Base-by-base conservation (phyloP, 257 asterid species). In the Petunia axillaris region DNA sequence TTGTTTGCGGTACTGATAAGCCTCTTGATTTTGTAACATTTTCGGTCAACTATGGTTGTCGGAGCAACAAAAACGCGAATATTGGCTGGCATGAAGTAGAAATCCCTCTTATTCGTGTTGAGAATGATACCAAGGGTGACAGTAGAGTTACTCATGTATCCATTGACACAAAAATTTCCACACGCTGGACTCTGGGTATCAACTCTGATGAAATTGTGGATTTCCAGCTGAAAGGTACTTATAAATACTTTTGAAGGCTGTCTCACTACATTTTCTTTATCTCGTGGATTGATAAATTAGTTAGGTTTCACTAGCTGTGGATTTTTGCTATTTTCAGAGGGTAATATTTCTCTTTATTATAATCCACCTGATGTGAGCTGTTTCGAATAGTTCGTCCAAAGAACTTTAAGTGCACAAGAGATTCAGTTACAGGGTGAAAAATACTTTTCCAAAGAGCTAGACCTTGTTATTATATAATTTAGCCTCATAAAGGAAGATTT, bases 101-200 rank as follows among this genome's bases (percentile, higher is more conserved):
- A 70, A 79, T 95, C 70, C 99, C 99, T n/a, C 73, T 75, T 35
- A 78, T 95, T 75, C 89, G 8, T 7, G 93, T 91, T 73, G 88
- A 84, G 71, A 89, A 85, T 74, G 99, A 95, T 50, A 46, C 40
- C 3, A 83, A 80, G 81, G 90, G 82, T 62, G 92, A 88, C 52
- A 81, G 44, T 79, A 88, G 97, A 86, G 89, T 87, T 75, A 92
- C 95, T 0, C 84, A 79, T 67, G 75, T 91, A 64, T 81, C 83
- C 2, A 79, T 95, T 68, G 97, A 95, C 81, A 84, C 96, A 40
- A 86, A 80, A 86, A 78, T 41, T 85, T 94, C 99, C 38, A 92
- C 90, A 13, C 95, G 98, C 4, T 95, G 99, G 99, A 43, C 92
- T 52, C 97, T 95, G 35, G 98, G 89, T 10, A 94, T 95, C 81